Base-by-base conservation (phyloP, 1,139 yeast genomes). In the Petasospora rhodanensis region DNA sequence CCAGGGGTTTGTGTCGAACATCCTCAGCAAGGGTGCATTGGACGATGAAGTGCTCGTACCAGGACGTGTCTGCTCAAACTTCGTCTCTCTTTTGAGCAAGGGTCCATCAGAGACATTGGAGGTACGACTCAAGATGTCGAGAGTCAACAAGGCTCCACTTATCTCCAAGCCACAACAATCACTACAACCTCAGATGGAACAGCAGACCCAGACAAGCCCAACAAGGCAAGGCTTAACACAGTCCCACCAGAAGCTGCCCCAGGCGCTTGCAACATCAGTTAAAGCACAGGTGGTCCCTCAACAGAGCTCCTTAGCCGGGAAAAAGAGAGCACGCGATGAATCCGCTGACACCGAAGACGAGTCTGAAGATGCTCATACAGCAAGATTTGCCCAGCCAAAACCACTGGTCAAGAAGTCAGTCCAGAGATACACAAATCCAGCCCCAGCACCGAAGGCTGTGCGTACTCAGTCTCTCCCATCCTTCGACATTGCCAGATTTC, bases 21-120 rank as follows among this genome's bases (percentile, higher is more conserved):
- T 70, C 22, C 49, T 57, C 6, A 37, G 39, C 12, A 38, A 38
- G 19, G 42, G 42, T 2, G 44, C 41, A 4, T 40, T 45, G 9
- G 48, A 43, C 7, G 53, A 52, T 21, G 57, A 55, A 20, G 50
- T 56, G 26, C 54, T 77, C 22, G 65, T 81, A 12, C 80, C 85
- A 0, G 91, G 91, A 1, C 62, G 86, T 40, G 80, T 81, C 15
- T 79, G 87, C 47, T 79, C 79, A 33, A 80, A 76, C 52, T 67
- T 81, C 43, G 70, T 77, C 1, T 81, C 78, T 46, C 67, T 56
- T 58, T 66, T 66, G 66, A 57, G 51, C 29, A 54, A 56, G 53
- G 49, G 62, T 13, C 58, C 73, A 2, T 59, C 73, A 6, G 74
- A 79, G 41, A 81, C 87, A 1, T 60, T 81, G 34, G 91, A 81